phyloP scores from a whole-genome alignment of 345 rosid species.

The Laguncularia racemosa region DNA sequence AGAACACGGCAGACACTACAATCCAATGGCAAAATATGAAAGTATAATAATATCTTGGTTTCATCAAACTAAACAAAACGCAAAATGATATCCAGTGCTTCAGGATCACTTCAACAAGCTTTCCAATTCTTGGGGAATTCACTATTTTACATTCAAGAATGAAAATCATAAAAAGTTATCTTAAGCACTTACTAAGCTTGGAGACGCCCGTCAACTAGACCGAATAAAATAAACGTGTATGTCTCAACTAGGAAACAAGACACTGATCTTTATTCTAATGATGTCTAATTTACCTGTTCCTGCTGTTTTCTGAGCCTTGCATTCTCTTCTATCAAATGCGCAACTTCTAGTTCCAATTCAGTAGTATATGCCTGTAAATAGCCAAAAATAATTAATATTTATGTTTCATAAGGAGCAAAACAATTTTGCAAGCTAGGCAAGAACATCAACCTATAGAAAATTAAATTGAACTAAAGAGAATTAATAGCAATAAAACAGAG shows the following conservation, averaged over 20 bases:
- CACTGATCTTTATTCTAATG: neutral
- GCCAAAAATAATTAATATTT: neutral
- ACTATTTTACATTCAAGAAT: too few relatives aligned
- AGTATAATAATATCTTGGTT: too few relatives aligned
- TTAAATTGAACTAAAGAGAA: too few relatives aligned
- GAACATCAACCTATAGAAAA: too few relatives aligned
- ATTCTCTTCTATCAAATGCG: slow-evolving; percentile 51
- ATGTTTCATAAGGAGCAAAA: slow-evolving; percentile 5
- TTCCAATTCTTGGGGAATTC: too few relatives aligned
- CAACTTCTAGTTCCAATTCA: slow-evolving; percentile 51
- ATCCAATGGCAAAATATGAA: too few relatives aligned
- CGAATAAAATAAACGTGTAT: too few relatives aligned
- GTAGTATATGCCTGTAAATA: slow-evolving; percentile 63
- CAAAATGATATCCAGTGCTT: neutral
- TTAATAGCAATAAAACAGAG: neutral
- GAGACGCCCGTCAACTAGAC: too few relatives aligned
- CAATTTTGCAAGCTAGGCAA: neutral
- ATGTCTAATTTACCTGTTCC: slow-evolving; percentile 40
- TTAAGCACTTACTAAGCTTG: too few relatives aligned
- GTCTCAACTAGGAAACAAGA: neutral
- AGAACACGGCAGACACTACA: too few relatives aligned
- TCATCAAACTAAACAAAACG: neutral
- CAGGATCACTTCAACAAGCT: too few relatives aligned
- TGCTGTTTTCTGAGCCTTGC: slow-evolving; percentile 52
- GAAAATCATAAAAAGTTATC: too few relatives aligned